These are phyloP conservation scores for Lindgomyces ingoldianus DNA, from an alignment of 495 filamentous ascomycete species.

Conservation along the genomic window DNA sequence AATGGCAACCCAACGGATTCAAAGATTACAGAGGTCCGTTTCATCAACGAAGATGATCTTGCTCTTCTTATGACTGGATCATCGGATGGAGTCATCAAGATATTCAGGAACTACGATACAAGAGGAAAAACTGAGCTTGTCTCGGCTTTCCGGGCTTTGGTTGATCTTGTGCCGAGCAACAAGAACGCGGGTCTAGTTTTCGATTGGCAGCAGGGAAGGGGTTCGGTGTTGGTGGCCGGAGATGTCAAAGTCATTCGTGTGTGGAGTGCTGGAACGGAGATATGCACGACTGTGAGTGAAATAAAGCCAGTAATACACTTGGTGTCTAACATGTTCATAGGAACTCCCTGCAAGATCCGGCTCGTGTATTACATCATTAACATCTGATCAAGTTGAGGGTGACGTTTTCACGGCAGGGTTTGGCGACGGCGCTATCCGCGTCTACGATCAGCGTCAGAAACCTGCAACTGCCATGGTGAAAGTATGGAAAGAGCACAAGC, in stretches of 20 bases:
- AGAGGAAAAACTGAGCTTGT: conserved; percentile 77
- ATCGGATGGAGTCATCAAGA: conserved; percentile 87
- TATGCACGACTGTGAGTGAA: conserved; percentile 70
- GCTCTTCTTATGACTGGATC: conserved; percentile 92
- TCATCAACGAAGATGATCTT: conserved; percentile 98
- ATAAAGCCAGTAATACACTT: not conserved
- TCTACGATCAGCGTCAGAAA: conserved; percentile 85
- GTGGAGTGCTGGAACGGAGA: conserved; percentile 92
- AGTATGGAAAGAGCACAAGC: conserved; percentile 91
- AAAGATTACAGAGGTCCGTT: conserved; percentile 88
- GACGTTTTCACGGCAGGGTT: conserved; percentile 95
- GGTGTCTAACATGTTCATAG: conserved; percentile 35
- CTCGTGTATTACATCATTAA: conserved; percentile 91
- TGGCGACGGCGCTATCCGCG: conserved; percentile 91
- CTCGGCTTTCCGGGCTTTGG: conserved; percentile 85
- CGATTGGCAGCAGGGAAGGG: conserved; percentile 98
- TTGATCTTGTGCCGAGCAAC: conserved; percentile 87
- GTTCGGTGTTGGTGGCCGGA: conserved; percentile 88
- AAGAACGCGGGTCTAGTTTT: conserved; percentile 93
- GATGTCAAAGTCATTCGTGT: conserved; percentile 94
- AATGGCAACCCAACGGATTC: conserved; percentile 90
- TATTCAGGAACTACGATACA: conserved; percentile 88
- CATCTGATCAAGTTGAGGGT: conserved; percentile 95
- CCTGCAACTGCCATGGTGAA: conserved; percentile 86
- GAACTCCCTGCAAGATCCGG: conserved; percentile 95